Base-by-base conservation (phyloP, 352 stramenopile species). In the Phytophthora pistaciae region DNA sequence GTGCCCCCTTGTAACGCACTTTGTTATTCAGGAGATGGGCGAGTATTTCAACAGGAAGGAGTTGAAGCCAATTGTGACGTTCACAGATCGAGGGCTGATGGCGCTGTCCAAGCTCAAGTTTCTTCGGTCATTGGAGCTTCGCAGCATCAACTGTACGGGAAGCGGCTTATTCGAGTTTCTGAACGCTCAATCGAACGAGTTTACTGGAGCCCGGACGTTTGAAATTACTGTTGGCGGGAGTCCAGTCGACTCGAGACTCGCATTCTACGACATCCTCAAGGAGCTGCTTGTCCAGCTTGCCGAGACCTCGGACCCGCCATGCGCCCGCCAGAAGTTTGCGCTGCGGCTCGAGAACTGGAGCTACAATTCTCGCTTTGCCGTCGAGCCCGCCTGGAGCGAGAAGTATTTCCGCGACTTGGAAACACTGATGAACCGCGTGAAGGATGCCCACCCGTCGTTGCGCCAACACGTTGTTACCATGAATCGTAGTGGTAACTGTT, bases 71-170 rank as follows among this genome's bases (percentile, higher is more conserved):
- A 80, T 85, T 53, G 16, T 29, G 1, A 59, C 60, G 18, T 74
- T 85, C 29, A 83, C 75, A 2, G 78, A 85, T 57, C 64, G 49
- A 11, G 68, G 75, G 1, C 56, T 85, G 3, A 38, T 61, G 14
- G 76, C 78, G 3, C 64, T 85, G 3, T 61, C 68, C 29, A 72
- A 60, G 48, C 68, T 85, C n/a, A 60, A 63, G 14, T 80, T 68
- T 65, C 66, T 84, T 31, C 49, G 44, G 21, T 78, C 46, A 0
- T 16, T 85, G 14, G 52, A 80, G 20, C 71, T 85, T 3, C 75
- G 70, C 1, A 74, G 58, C 8, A 56, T 85, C 8, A 83, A 77
- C 31, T 82, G 69, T 38, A 80, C 70, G 2, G 75, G 74, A 0
- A 60, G 72, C 6, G 78, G 75, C 0, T 40, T 85, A 14, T 69